Percentiles rank a stretch among this genome's conserved stretches.
Conservation (phyloP, 495 filamentous ascomycete genomes). For the Aspergillus nanangensis region DNA sequence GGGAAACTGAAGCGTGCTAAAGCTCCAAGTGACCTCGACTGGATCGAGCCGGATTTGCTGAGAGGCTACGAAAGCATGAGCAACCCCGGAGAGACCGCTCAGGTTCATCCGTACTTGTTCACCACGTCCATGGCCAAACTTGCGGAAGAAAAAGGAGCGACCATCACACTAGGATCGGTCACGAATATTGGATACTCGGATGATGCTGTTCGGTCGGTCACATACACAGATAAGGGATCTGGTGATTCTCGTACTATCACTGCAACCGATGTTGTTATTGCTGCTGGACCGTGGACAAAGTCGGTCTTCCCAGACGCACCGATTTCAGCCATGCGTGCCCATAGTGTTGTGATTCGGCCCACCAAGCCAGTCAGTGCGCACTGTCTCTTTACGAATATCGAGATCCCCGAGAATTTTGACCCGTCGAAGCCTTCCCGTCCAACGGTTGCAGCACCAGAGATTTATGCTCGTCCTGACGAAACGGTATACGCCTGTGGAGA, state of each 20-base stretch:
- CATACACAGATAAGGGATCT: constrained; percentile 66
- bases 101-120: constrained; percentile 92
- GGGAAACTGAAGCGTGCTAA: constrained; percentile 54
- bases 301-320: constrained; percentile 69
- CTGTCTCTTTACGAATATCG: constrained; percentile 87
- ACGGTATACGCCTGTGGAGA: constrained; percentile 95
- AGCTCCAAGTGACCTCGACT: constrained; percentile 79
- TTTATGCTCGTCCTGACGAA: constrained; percentile 83
- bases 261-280: constrained; percentile 77
- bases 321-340: constrained; percentile 77
- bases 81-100: constrained; percentile 71
- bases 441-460: constrained; percentile 75
- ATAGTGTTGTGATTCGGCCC: constrained; percentile 81
- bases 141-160: constrained; percentile 68
- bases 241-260: constrained; percentile 54
- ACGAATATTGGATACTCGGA: constrained; percentile 55
- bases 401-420: constrained; percentile 60
- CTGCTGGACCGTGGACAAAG: constrained; percentile 89
- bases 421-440: constrained; percentile 45
- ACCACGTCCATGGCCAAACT: constrained; percentile 83
- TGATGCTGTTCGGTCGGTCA: constrained; percentile 59
- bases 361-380: constrained; percentile 74
- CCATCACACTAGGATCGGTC: constrained; percentile 65
- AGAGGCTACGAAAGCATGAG: constrained; percentile 81
- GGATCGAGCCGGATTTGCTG: constrained; percentile 68